Evolutionary conservation across 768 basidiomycete genomes (phyloP).

Genomic region (Termitomyces sp.): DNA sequence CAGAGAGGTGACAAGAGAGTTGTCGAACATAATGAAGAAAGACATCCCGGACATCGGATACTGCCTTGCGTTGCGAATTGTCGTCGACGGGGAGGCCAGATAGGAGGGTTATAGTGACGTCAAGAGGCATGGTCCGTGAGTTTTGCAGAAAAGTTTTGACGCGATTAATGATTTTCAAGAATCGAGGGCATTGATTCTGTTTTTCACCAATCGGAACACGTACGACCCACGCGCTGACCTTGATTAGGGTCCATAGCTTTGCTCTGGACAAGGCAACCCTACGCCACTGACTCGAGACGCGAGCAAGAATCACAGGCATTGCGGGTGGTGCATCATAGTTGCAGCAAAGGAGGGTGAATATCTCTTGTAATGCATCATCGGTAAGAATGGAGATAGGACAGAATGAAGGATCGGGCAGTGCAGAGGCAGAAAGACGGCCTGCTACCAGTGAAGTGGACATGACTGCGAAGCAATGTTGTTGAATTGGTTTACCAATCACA

Average conservation of each 20-base stretch:
- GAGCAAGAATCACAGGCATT: neutral
- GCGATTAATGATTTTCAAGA: neutral
- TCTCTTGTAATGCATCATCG: neutral
- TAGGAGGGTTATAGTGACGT: neutral
- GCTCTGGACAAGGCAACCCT: neutral
- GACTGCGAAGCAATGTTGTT: neutral
- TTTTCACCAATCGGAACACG: neutral
- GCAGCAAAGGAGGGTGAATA: neutral
- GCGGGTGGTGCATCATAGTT: neutral
- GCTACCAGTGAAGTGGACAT: neutral
- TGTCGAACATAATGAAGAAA: neutral
- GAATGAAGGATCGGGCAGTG: neutral
- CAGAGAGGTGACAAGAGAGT: neutral
- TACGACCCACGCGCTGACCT: neutral
- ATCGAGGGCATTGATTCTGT: neutral
- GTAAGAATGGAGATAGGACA: neutral
- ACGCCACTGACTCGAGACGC: neutral
- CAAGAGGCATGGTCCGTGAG: neutral
- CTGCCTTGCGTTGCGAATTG: neutral
- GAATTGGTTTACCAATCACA: neutral
- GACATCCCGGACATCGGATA: neutral
- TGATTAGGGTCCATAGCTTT: neutral
- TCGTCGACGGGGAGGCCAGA: neutral
- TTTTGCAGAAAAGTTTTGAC: neutral
- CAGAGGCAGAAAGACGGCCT: neutral